Evolutionary conservation across 148 eudicot genomes (phyloP).

Genomic region (Rhododendron mucronatum): DNA sequence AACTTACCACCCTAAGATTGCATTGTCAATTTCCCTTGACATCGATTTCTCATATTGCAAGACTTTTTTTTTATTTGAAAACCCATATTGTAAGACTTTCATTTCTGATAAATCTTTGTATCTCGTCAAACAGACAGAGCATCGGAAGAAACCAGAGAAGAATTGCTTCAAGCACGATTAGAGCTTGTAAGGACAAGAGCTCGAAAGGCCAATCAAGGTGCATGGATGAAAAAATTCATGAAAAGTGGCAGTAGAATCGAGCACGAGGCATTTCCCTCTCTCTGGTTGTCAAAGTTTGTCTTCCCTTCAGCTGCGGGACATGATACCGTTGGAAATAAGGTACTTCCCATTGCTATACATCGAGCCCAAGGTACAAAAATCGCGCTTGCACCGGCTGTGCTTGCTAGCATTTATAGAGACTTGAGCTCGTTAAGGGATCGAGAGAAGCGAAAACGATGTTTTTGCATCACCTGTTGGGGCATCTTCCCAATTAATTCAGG

Average conservation of each 20-base stretch:
- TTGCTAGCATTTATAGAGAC: constrained; percentile 12
- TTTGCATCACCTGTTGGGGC: not conserved
- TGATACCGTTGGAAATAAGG: not conserved
- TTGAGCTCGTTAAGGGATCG: not conserved
- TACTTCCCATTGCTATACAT: constrained; percentile 1
- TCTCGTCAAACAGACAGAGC: not conserved
- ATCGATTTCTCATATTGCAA: too few relatives aligned
- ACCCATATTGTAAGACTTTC: too few relatives aligned
- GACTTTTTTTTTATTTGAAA: too few relatives aligned
- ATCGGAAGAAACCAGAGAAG: not conserved
- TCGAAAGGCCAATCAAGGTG: not conserved
- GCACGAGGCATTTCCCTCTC: constrained; percentile 40
- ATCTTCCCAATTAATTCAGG: constrained; percentile 38
- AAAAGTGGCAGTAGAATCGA: constrained; percentile 9
- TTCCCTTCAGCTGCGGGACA: not conserved
- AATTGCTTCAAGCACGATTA: not conserved
- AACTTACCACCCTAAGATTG: too few relatives aligned
- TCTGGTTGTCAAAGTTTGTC: constrained; percentile 45
- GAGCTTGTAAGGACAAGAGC: not conserved
- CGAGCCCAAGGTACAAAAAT: constrained; percentile 9
- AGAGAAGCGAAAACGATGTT: not conserved
- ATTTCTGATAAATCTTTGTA: too few relatives aligned
- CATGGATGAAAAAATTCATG: not conserved
- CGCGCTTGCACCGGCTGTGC: constrained; percentile 14
- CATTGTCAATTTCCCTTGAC: too few relatives aligned